A percentile compares a stretch with the other conserved stretches of the same genome.
Evolutionary conservation across 805 yeast species (phyloP).

Genomic region (Saccharomycopsis sp.): DNA sequence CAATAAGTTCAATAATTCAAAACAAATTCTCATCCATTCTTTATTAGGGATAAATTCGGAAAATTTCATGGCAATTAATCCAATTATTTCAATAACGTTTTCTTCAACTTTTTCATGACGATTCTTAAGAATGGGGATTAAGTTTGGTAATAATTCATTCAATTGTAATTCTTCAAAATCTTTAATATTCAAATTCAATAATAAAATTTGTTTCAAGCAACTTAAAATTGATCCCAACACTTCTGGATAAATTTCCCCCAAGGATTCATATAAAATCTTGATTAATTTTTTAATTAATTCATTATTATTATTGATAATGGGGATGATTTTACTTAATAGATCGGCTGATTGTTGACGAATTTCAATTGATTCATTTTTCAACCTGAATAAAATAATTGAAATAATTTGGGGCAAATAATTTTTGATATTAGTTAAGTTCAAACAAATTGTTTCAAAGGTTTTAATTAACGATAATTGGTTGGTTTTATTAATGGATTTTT

Average conservation of each 20-base stretch:
- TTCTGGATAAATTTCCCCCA: conserved; percentile 93
- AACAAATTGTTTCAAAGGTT: conserved; percentile 55
- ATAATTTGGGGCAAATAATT: conserved; percentile 68
- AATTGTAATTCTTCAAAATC: too few species aligned
- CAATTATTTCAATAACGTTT: conserved; percentile 66
- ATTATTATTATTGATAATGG: conserved; percentile 52
- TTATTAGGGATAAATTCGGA: conserved; percentile 79
- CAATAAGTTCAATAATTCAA: conserved; percentile 80
- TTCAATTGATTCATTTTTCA: conserved; percentile 60
- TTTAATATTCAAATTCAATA: conserved; percentile 72
- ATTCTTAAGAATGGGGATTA: conserved; percentile 86
- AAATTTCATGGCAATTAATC: conserved; percentile 68
- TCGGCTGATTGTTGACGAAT: conserved; percentile 82
- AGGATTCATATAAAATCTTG: conserved; percentile 72
- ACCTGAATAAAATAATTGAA: conserved; percentile 58
- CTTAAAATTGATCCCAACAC: conserved; percentile 77
- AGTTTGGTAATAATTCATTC: conserved; percentile 73
- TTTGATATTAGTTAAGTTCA: conserved; percentile 46
- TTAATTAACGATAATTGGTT: conserved; percentile 32
- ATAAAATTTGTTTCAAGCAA: conserved; percentile 57
- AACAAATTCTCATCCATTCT: conserved; percentile 97
- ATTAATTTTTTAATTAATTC: conserved; percentile 58
- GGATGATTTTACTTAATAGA: conserved; percentile 54
- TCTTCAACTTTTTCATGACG: conserved; percentile 88
- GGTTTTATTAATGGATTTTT: conserved; percentile 52